Evolutionary conservation across 768 basidiomycete species (phyloP), one percentile per base, ranked within the genome.

Genomic region (Suillus weaverae): DNA sequence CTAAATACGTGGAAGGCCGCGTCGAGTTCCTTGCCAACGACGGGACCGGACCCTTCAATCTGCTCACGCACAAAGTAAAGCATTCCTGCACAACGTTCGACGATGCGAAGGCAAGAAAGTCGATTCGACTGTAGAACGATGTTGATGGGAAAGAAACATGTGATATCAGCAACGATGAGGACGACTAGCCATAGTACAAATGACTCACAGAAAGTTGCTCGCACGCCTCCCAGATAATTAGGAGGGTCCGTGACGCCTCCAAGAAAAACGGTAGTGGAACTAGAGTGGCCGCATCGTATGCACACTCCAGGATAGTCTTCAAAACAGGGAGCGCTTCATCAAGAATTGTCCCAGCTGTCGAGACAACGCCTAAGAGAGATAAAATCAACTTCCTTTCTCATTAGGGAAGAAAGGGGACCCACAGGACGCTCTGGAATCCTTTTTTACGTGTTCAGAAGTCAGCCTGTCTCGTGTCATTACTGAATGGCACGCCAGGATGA

Each of bases 11-110:
- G 62, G 14, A 91, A 76, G 3, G 90, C 87, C 7, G 73, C 71
- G 10, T 77, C 68, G n/a, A 91, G 78, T 64, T 87, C 86, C 2
- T 78, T 71, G 0, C 78, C 78, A 2, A 88, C 83, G 1, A 76
- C 67, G 56, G 80, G 77, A 0, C 89, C 89, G 0, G 87, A 86
- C 22, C 85, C 83, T 5, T 78, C 69, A 2, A 92, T 80, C 63
- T 91, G 89, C 38, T 84, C 81, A 0, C 85, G 81, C 7, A 92
- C 83, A 16, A 84, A 83, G n/a, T 87, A 74, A 3, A 92, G 80
- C n/a, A 89, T 83, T 16, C 85, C 84, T 0, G 91, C 91, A 66
- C 90, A 91, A 32, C 89, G 85, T 69, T 90, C 86, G 0, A 89
- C 89, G 8, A 93, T 80, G 10, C 89, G 86, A 38, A 92, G 79